Conservation (phyloP, 2,329 filamentous ascomycete species). For the Chaetothyriales sp. region DNA sequence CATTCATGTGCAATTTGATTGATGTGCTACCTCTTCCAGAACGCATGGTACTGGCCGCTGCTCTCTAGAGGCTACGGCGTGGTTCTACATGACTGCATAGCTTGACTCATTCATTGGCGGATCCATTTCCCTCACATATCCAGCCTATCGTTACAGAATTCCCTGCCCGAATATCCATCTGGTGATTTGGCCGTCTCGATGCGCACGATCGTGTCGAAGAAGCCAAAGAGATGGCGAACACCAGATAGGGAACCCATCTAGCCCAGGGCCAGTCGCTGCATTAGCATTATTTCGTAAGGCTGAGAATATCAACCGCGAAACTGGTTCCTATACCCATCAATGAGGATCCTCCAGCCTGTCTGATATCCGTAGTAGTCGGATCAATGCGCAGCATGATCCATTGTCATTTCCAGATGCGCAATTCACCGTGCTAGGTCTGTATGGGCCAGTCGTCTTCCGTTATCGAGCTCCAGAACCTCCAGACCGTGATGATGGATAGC, state of each 20-base stretch:
- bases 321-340: not conserved
- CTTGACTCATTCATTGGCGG: not conserved
- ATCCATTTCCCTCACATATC: not conserved
- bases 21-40: constrained; percentile 9
- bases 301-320: not conserved
- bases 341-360: not conserved
- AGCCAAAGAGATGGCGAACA: not conserved
- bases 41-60: not conserved
- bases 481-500: constrained; percentile 64
- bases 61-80: not conserved
- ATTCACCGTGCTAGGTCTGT: constrained; percentile 3
- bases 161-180: not conserved
- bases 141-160: not conserved
- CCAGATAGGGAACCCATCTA: not conserved
- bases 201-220: not conserved
- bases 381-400: not conserved
- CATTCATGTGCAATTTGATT: not conserved
- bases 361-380: not conserved
- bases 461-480: constrained; percentile 97
- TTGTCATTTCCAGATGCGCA: not conserved
- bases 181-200: not conserved
- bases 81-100: not conserved
- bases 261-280: not conserved
- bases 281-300: not conserved
- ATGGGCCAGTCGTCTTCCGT: constrained; percentile 95